Percentiles rank a stretch among this genome's conserved stretches.
phyloP scores from a whole-genome alignment of 2,329 filamentous ascomycete genomes.

The Chaetomiaceae sp. region DNA sequence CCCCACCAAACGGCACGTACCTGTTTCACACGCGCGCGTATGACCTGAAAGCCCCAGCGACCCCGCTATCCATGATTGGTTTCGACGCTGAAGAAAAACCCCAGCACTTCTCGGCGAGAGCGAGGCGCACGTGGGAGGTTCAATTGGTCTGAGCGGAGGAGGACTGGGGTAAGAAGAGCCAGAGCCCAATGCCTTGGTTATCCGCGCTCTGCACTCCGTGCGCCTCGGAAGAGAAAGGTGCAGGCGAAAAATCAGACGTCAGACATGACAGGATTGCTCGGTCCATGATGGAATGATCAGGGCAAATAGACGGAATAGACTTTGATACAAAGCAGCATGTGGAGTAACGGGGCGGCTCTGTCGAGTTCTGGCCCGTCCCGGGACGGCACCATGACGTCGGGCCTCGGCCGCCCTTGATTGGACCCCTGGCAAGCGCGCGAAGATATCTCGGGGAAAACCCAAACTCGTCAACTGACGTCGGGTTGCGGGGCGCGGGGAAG shows the following conservation, averaged over 20 bases:
- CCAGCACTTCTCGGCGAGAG: constrained; percentile 16
- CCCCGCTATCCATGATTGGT: constrained; percentile 19
- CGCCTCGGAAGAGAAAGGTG: background rate
- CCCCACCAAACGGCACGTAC: background rate
- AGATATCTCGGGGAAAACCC: constrained; percentile 23
- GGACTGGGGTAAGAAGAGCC: constrained; percentile 1
- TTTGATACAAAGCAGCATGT: constrained; percentile 24
- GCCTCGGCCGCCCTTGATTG: constrained; percentile 24
- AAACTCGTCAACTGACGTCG: background rate
- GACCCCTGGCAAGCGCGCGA: constrained; percentile 17
- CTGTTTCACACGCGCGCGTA: constrained; percentile 17
- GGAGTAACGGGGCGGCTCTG: constrained; percentile 22
- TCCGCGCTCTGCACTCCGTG: constrained; percentile 18
- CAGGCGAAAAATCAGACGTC: background rate
- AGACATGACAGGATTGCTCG: constrained; percentile 2
- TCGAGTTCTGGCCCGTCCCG: constrained; percentile 14
- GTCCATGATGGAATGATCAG: constrained; percentile 19
- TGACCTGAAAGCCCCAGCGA: background rate
- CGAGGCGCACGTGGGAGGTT: constrained; percentile 27
- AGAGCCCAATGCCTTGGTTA: constrained; percentile 27
- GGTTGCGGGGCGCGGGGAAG: constrained; percentile 2
- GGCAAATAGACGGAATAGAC: constrained; percentile 16
- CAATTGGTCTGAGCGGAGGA: constrained; percentile 25
- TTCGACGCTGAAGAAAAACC: constrained; percentile 5
- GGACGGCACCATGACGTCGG: constrained; percentile 17